Evolutionary conservation across 2,329 filamentous ascomycete genomes (phyloP).

Genomic region (Beauveria brongniartii): DNA sequence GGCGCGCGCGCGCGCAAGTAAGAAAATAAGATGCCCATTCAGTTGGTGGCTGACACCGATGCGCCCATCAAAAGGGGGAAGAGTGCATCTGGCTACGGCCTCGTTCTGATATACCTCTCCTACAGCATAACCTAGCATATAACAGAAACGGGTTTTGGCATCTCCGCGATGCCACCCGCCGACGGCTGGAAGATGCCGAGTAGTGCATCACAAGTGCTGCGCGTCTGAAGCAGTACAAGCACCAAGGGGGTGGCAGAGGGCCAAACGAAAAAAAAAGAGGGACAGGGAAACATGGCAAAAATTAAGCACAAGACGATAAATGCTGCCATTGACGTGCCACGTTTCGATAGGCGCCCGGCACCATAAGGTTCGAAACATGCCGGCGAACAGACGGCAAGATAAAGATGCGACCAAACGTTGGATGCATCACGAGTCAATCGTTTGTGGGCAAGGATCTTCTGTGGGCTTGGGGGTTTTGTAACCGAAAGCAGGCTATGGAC

Average conservation of each 20-base stretch:
- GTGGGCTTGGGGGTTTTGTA: background rate
- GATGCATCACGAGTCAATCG: too few species aligned
- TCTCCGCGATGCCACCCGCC: conserved; percentile 1
- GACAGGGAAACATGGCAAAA: background rate
- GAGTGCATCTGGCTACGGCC: background rate
- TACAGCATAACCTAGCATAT: background rate
- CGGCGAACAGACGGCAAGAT: background rate
- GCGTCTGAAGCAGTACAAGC: conserved; percentile 4
- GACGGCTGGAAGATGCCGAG: conserved; percentile 9
- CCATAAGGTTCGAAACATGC: background rate
- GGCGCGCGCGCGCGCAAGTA: too few species aligned
- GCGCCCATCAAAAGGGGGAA: background rate
- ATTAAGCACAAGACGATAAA: background rate
- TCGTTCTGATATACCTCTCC: background rate
- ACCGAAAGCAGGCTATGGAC: background rate
- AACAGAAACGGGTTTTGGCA: background rate
- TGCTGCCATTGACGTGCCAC: background rate
- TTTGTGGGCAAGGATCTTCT: too few species aligned
- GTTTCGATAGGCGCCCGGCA: background rate
- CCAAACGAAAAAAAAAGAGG: background rate
- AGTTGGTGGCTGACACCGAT: background rate
- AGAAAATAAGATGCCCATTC: background rate
- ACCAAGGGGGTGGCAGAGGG: conserved; percentile 3
- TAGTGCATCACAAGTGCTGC: background rate
- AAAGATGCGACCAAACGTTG: background rate